phyloP scores from a whole-genome alignment of 2,329 filamentous ascomycete genomes.

The Penicillium sp. region DNA sequence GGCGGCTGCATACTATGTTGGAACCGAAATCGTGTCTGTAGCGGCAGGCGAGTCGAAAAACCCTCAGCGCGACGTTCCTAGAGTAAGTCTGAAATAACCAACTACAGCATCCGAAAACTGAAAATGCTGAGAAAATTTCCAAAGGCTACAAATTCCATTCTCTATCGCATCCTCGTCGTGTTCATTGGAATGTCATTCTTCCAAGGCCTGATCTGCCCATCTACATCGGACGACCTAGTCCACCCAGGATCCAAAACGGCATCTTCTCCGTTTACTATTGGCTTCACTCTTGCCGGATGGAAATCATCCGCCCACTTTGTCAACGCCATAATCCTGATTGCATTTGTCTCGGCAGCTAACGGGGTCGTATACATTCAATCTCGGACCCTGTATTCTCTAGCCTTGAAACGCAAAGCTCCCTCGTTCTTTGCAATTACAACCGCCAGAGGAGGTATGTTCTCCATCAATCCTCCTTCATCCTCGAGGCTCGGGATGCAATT shows the following conservation, averaged over 20 bases:
- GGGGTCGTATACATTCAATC: not conserved
- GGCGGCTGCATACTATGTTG: not conserved
- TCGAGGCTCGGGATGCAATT: too few relatives aligned
- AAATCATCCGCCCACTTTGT: not conserved
- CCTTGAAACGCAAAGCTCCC: not conserved
- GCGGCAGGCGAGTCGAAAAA: not conserved
- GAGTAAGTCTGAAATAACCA: not conserved
- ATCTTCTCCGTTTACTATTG: not conserved
- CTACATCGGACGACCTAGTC: not conserved
- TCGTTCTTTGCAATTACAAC: not conserved
- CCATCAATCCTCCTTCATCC: not conserved
- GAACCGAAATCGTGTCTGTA: not conserved
- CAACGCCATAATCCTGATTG: not conserved
- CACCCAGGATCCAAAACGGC: not conserved
- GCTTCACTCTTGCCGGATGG: not conserved
- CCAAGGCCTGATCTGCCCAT: not conserved
- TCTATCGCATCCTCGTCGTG: not conserved
- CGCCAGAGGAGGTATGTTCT: not conserved
- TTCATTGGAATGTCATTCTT: not conserved
- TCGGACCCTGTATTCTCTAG: not conserved
- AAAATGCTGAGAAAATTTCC: not conserved
- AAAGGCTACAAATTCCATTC: not conserved
- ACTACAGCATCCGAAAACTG: not conserved
- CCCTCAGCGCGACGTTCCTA: not conserved
- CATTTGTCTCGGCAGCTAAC: not conserved